Base-by-base conservation (phyloP, 169 alveolate genomes). In the Plasmodium blacklocki region DNA sequence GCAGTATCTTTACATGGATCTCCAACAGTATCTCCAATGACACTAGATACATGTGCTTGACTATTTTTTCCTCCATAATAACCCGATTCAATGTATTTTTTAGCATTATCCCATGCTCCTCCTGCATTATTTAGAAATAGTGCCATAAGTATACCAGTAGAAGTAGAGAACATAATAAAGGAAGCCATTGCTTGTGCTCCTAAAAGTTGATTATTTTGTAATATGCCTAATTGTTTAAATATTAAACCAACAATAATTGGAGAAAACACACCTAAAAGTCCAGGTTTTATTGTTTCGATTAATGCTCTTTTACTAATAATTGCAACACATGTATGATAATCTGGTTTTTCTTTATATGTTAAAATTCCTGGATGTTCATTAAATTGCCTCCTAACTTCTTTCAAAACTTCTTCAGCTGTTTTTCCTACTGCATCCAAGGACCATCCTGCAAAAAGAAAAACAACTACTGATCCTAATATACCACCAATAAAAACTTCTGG, bases 1-100 rank as follows among this genome's bases (percentile, higher is more conserved):
- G 97, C 95, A n/a, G 98, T 96, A 88, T 96, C 98, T 89, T 96
- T 96, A 45, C 96, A 89, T 49, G 98, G 98, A 73, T 96, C 98
- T 15, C 98, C 98, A 64, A 96, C 98, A 29, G 98, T 96, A 83
- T 96, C 98, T 71, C 98, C 98, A 56, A 86, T 88, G 3, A 93
- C 95, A 58, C 96, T 89, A 9, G 95, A 94, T 76, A 92, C 94
- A 75, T 92, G 96, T 9, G 93, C 94, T 1, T 91, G 95, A 49
- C 94, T 80, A 54, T 88, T 88, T 66, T 95, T 95, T 14, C 95
- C 95, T 0, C 96, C 97, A 54, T 93, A 88, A 15, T 78, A 91
- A 39, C 96, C 96, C 19, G 93, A 80, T 75, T 94, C 97, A 29
- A 93, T 85, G 72, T 93, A 95, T 72, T 96, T 96, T 93, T 96